A percentile compares a stretch with the other conserved stretches of the same genome.
Evolutionary conservation across 331 rosid genomes (phyloP).

Genomic region (Spiraea crenata): DNA sequence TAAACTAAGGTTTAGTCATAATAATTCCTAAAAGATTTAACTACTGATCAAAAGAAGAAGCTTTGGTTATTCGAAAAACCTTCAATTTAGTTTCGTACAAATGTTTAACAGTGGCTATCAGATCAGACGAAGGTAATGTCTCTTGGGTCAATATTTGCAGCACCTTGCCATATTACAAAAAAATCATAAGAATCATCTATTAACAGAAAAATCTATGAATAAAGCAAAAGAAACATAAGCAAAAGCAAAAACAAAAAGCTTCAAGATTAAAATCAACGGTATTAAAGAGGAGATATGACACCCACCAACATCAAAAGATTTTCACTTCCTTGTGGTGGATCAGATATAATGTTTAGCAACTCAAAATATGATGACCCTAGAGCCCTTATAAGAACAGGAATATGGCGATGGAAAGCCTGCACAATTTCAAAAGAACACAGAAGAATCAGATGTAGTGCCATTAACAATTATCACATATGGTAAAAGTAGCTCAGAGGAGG

Average conservation of each 20-base stretch:
- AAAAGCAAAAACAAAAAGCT: background rate
- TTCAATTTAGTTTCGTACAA: conserved; percentile 87
- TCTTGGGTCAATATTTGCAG: conserved; percentile 91
- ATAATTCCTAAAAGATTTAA: conserved; percentile 14
- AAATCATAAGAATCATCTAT: conserved; percentile 4
- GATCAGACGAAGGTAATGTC: conserved; percentile 65
- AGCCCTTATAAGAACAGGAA: conserved; percentile 85
- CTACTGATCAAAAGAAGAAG: conserved; percentile 19
- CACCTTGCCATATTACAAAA: conserved; percentile 57
- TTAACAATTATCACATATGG: background rate
- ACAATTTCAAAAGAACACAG: conserved; percentile 24
- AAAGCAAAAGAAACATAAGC: background rate
- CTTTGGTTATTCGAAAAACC: conserved; percentile 43
- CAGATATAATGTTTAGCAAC: conserved; percentile 75
- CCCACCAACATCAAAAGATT: conserved; percentile 81
- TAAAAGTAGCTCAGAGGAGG: background rate
- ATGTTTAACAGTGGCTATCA: conserved; percentile 83
- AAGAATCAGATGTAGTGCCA: background rate
- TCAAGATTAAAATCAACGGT: background rate
- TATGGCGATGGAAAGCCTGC: conserved; percentile 95
- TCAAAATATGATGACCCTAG: conserved; percentile 85
- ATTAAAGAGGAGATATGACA: conserved; percentile 25
- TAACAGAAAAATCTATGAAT: background rate
- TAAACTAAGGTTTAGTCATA: conserved; percentile 20
- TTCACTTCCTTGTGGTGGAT: conserved; percentile 99